Percentiles rank a stretch among this genome's conserved stretches.
Evolutionary conservation across 2,329 filamentous ascomycete species (phyloP).

Genomic region (Talaromyces sp.): DNA sequence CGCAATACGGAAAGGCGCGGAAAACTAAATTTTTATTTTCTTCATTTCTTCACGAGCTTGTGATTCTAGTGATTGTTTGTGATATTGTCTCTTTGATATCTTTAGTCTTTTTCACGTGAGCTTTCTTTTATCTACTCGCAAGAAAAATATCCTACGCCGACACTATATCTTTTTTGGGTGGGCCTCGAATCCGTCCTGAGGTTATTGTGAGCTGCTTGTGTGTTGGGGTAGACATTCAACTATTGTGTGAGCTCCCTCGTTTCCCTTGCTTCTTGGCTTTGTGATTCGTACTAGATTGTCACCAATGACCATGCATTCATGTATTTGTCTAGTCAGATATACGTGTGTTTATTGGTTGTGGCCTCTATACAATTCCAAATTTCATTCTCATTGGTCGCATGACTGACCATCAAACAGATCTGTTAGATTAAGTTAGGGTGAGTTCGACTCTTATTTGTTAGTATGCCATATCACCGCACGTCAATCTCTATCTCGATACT

Average conservation of each 20-base stretch:
- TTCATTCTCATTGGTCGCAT: neutral
- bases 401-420: neutral
- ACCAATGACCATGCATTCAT: neutral
- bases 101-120: neutral
- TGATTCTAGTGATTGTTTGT: slow-evolving; percentile 1
- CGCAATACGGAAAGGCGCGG: slow-evolving; percentile 40
- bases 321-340: neutral
- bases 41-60: slow-evolving; percentile 22
- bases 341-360: neutral
- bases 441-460: neutral
- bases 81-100: neutral
- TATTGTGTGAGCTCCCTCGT: slow-evolving; percentile 4
- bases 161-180: neutral
- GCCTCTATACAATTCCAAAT: neutral
- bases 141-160: neutral
- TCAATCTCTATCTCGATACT: neutral
- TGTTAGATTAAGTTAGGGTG: slow-evolving; percentile 1
- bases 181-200: neutral
- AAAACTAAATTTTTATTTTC: slow-evolving; percentile 31
- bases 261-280: slow-evolving; percentile 4
- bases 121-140: neutral
- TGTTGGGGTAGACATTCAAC: neutral
- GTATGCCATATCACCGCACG: neutral
- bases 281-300: neutral
- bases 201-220: slow-evolving; percentile 1